These are phyloP conservation scores for Aspergillus sergii DNA, from an alignment of 2,329 filamentous ascomycete species.

Conservation along the genomic window DNA sequence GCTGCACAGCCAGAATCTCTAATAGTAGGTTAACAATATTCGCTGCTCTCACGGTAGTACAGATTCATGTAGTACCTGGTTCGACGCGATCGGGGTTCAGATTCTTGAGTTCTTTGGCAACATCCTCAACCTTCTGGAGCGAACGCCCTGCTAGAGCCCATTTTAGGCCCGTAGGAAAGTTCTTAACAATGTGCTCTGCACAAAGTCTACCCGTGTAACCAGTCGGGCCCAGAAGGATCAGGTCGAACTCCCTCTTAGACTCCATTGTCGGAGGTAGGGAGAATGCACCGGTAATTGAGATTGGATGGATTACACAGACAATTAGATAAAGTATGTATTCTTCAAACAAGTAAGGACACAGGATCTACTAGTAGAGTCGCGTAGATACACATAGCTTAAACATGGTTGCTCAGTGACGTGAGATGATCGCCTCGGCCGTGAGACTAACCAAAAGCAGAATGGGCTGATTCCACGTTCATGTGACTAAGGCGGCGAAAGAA, in stretches of 20 bases:
- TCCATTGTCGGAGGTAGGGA: slow-evolving; percentile 36
- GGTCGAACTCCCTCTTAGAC: slow-evolving; percentile 59
- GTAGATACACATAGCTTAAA: not conserved
- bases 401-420: not conserved
- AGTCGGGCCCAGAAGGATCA: slow-evolving; percentile 68
- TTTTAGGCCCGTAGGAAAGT: slow-evolving; percentile 74
- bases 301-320: not conserved
- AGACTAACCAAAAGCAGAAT: not conserved
- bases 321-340: not conserved
- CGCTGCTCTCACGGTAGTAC: not conserved
- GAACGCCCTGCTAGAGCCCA: slow-evolving; percentile 90
- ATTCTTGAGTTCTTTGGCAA: slow-evolving; percentile 68
- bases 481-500: not conserved
- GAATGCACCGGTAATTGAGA: not conserved
- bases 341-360: not conserved
- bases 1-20: slow-evolving; percentile 50
- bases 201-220: slow-evolving; percentile 83
- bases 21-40: slow-evolving; percentile 13
- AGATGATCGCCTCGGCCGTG: not conserved
- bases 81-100: slow-evolving; percentile 69
- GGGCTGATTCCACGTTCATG: not conserved
- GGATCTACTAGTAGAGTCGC: not conserved
- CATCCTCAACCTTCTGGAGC: slow-evolving; percentile 68
- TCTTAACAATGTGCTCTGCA: slow-evolving; percentile 71
- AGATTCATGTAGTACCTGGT: slow-evolving; percentile 58